Percentiles rank a stretch among this genome's conserved stretches.
These are phyloP conservation scores for Sergeia podlipaevii DNA, from an alignment of 208 protist species.

Conservation along the genomic window DNA sequence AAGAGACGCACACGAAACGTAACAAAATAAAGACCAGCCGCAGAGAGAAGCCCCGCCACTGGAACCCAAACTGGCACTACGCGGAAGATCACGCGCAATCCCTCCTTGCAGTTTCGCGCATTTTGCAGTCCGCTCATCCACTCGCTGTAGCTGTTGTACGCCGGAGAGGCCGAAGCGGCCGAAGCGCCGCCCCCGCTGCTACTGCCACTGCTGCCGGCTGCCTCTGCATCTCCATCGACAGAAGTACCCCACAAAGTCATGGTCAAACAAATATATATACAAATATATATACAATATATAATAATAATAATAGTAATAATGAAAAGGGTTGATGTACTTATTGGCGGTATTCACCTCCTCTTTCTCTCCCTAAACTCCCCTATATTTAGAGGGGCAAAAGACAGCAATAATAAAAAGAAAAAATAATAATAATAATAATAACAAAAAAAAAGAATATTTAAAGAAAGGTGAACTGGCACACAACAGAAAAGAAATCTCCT, in stretches of 20 bases:
- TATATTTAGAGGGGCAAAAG: constrained; percentile 8
- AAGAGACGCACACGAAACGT: constrained; percentile 70
- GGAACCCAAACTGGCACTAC: constrained; percentile 71
- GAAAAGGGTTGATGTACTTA: too few relatives aligned
- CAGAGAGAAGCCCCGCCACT: constrained; percentile 31
- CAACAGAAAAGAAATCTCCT: background rate
- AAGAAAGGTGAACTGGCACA: background rate
- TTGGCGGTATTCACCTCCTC: too few relatives aligned
- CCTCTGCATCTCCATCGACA: too few relatives aligned
- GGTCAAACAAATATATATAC: background rate
- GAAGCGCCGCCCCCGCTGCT: too few relatives aligned
- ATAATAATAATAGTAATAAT: too few relatives aligned
- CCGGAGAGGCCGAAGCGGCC: constrained; percentile 3
- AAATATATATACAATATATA: constrained; percentile 1
- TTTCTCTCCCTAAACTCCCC: too few relatives aligned
- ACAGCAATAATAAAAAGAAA: constrained; percentile 1
- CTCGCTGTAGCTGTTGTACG: background rate
- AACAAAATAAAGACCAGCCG: constrained; percentile 49
- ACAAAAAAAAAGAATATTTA: background rate
- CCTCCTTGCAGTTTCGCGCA: constrained; percentile 56
- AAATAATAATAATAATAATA: constrained; percentile 4
- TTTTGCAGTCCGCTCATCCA: constrained; percentile 55
- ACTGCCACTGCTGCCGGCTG: too few relatives aligned
- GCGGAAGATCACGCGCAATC: constrained; percentile 34
- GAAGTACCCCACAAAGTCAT: too few relatives aligned